phyloP scores from a whole-genome alignment of 495 filamentous ascomycete genomes.

The Penicillium diatomitis region DNA sequence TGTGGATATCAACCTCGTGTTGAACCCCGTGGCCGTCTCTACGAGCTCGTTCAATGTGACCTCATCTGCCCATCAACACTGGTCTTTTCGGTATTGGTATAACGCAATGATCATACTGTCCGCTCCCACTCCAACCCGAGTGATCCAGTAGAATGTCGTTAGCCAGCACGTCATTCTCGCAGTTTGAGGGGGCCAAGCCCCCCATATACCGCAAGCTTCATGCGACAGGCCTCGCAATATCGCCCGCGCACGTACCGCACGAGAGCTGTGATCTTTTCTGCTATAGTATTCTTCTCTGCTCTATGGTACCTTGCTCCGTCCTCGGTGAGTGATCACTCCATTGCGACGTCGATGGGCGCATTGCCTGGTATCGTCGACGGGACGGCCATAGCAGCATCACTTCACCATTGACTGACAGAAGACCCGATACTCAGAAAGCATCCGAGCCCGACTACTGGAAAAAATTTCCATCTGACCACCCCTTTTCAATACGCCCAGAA shows the following conservation, averaged over 20 bases:
- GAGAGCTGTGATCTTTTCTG: conserved; percentile 15
- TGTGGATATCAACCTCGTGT: too few relatives aligned
- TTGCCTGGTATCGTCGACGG: too few relatives aligned
- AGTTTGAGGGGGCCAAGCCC: conserved; percentile 22
- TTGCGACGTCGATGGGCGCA: neutral
- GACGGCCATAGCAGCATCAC: too few relatives aligned
- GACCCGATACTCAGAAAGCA: conserved; percentile 4
- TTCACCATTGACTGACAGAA: conserved; percentile 5
- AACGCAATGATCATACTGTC: conserved; percentile 6
- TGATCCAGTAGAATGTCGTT: conserved; percentile 20
- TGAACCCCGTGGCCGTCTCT: conserved; percentile 9
- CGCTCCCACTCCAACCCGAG: neutral
- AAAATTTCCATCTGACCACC: conserved; percentile 28
- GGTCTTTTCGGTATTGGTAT: neutral
- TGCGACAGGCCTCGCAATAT: conserved; percentile 20
- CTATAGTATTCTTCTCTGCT: conserved; percentile 17
- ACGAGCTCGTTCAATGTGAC: too few relatives aligned
- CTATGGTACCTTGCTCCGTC: conserved; percentile 17
- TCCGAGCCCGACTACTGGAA: conserved; percentile 28
- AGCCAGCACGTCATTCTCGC: conserved; percentile 17
- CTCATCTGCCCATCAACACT: neutral
- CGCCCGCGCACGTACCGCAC: conserved; percentile 25
- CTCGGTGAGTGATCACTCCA: conserved; percentile 11
- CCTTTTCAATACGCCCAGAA: conserved; percentile 27
- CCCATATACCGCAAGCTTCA: conserved; percentile 10